phyloP scores from a whole-genome alignment of 2,329 filamentous ascomycete species.

The Colletotrichum orbiculare region DNA sequence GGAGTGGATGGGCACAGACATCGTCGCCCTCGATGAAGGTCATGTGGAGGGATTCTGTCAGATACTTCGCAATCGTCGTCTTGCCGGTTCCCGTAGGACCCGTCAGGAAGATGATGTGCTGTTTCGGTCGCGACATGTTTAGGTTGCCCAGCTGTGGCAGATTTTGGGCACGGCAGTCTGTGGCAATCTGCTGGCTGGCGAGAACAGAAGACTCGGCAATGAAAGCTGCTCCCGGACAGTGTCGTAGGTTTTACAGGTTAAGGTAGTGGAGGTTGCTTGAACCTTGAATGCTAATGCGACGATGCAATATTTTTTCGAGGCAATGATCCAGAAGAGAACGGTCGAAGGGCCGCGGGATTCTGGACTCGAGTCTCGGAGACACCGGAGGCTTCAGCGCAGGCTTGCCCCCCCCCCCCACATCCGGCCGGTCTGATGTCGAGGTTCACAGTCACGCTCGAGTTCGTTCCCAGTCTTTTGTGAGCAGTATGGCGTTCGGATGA shows the following conservation, averaged over 20 bases:
- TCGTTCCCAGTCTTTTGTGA: neutral
- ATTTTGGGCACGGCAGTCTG: no score
- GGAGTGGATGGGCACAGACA: conserved; percentile 52
- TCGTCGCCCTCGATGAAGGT: conserved; percentile 72
- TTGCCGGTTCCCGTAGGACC: conserved; percentile 72
- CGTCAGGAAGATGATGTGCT: conserved; percentile 70
- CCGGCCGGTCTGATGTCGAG: conserved; percentile 14
- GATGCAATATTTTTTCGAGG: neutral
- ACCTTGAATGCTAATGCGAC: conserved; percentile 4
- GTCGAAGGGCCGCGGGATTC: neutral
- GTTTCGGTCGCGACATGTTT: conserved; percentile 29
- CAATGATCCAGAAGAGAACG: conserved; percentile 6
- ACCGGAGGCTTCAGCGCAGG: neutral
- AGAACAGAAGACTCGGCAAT: neutral
- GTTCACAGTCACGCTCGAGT: neutral
- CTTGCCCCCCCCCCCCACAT: conserved; percentile 1
- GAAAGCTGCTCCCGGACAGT: neutral
- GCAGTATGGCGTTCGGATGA: conserved; percentile 34
- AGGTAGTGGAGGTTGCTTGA: conserved; percentile 4
- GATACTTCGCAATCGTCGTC: conserved; percentile 65
- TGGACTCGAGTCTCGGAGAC: neutral
- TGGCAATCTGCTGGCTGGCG: no score
- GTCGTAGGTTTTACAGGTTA: neutral
- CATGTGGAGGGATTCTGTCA: conserved; percentile 60
- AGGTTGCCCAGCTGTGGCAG: neutral